Evolutionary conservation across 768 basidiomycete species (phyloP).

Genomic region (Lactarius evosmus): DNA sequence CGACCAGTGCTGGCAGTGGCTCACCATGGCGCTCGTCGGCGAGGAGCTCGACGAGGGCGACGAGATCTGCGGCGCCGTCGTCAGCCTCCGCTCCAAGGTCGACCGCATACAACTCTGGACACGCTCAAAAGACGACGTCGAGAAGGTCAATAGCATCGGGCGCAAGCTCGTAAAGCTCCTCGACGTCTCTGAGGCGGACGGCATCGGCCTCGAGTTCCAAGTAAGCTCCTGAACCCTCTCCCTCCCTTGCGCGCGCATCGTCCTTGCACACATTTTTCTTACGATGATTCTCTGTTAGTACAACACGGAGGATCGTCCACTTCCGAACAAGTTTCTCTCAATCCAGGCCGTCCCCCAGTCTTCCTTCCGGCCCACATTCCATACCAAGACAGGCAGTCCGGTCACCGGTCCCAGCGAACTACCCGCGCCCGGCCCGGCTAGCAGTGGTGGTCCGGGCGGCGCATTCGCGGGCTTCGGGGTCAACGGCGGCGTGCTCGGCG

Average conservation of each 20-base stretch:
- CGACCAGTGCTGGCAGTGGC: constrained; percentile 87
- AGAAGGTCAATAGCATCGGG: constrained; percentile 79
- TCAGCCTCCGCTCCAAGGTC: constrained; percentile 80
- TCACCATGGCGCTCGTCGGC: constrained; percentile 89
- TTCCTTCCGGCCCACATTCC: constrained; percentile 66
- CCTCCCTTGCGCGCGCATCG: background rate
- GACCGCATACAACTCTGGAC: constrained; percentile 94
- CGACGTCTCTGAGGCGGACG: constrained; percentile 79
- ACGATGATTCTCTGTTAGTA: constrained; percentile 44
- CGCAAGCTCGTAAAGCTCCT: constrained; percentile 78
- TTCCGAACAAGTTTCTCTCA: constrained; percentile 75
- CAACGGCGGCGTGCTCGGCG: constrained; percentile 34
- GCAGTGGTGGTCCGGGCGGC: constrained; percentile 35
- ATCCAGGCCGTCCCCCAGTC: constrained; percentile 69
- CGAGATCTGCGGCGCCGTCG: constrained; percentile 81
- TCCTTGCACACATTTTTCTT: too few species aligned
- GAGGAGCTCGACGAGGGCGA: constrained; percentile 68
- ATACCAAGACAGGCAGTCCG: constrained; percentile 37
- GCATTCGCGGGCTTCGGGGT: constrained; percentile 46
- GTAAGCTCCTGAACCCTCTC: constrained; percentile 39
- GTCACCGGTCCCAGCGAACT: constrained; percentile 31
- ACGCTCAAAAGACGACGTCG: constrained; percentile 79
- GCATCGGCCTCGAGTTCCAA: constrained; percentile 89
- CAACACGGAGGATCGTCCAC: constrained; percentile 84
- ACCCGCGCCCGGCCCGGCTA: constrained; percentile 31